Conservation (phyloP, 306 rosid genomes). For the Cucurbita maxima region DNA sequence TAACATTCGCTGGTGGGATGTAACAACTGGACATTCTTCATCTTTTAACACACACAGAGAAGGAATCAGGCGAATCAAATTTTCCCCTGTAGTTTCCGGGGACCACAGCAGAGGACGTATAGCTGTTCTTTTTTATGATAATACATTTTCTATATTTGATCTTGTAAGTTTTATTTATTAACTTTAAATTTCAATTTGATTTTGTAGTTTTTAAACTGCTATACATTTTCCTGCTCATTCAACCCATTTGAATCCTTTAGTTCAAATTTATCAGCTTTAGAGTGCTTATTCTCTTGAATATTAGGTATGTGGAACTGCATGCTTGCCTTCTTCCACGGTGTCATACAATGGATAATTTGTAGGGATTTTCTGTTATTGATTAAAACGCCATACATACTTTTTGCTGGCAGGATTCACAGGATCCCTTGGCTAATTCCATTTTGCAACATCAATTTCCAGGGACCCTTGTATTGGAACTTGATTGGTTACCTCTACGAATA, state of each 20-base stretch:
- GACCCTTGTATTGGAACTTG: constrained; percentile 89
- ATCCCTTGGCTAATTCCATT: constrained; percentile 86
- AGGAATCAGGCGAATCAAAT: constrained; percentile 82
- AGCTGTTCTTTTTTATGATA: constrained; percentile 85
- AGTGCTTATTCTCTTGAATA: not conserved
- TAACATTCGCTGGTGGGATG: constrained; percentile 97
- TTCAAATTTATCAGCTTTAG: not conserved
- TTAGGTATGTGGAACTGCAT: not conserved
- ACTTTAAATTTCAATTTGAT: constrained; percentile 1
- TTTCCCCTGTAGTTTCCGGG: constrained; percentile 82
- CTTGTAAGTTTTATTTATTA: constrained; percentile 41
- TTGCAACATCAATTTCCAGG: constrained; percentile 88
- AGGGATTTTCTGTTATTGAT: not conserved
- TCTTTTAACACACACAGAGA: constrained; percentile 90
- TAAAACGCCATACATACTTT: not conserved
- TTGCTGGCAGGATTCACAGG: constrained; percentile 65
- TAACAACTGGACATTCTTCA: constrained; percentile 81
- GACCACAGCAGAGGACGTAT: constrained; percentile 86
- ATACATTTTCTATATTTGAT: constrained; percentile 88
- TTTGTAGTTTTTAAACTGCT: not conserved
- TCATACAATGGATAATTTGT: not conserved
- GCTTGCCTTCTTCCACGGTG: not conserved
- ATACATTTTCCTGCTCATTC: not conserved
- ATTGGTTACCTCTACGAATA: constrained; percentile 92
- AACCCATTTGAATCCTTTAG: not conserved